Conservation (phyloP, 768 basidiomycete genomes). For the Agaricus bisporus region DNA sequence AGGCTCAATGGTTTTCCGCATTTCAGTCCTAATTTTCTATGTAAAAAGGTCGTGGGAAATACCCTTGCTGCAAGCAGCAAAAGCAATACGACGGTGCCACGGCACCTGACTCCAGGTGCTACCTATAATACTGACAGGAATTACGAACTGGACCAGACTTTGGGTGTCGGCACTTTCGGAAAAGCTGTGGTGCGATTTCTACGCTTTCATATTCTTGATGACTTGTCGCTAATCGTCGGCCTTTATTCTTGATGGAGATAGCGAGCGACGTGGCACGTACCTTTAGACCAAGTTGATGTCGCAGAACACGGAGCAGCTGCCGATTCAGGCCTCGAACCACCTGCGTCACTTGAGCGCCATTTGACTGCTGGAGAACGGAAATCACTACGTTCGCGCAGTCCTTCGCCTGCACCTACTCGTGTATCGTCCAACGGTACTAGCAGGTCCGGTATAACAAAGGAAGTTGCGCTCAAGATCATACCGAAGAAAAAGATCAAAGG, state of each 20-base stretch:
- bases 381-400: conserved; percentile 16
- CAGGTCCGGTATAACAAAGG: conserved; percentile 39
- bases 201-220: background rate
- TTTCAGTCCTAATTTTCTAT: too few species aligned
- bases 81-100: too few species aligned
- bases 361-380: conserved; percentile 13
- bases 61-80: too few species aligned
- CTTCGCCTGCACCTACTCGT: conserved; percentile 16
- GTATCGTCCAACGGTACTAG: conserved; percentile 14
- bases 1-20: too few species aligned
- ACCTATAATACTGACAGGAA: too few species aligned
- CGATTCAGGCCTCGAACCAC: conserved; percentile 16
- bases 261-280: conserved; percentile 77
- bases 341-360: conserved; percentile 11
- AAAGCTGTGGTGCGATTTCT: conserved; percentile 63
- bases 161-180: conserved; percentile 86
- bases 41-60: too few species aligned
- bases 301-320: conserved; percentile 55
- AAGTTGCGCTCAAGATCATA: conserved; percentile 87
- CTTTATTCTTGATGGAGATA: conserved; percentile 19
- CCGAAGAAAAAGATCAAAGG: conserved; percentile 94
- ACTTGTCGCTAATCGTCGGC: background rate
- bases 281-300: conserved; percentile 47
- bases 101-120: too few species aligned
- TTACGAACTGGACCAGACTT: conserved; percentile 64